A percentile compares a stretch with the other conserved stretches of the same genome.
Evolutionary conservation across 2,329 filamentous ascomycete species (phyloP).

Genomic region (Dothistroma pini): DNA sequence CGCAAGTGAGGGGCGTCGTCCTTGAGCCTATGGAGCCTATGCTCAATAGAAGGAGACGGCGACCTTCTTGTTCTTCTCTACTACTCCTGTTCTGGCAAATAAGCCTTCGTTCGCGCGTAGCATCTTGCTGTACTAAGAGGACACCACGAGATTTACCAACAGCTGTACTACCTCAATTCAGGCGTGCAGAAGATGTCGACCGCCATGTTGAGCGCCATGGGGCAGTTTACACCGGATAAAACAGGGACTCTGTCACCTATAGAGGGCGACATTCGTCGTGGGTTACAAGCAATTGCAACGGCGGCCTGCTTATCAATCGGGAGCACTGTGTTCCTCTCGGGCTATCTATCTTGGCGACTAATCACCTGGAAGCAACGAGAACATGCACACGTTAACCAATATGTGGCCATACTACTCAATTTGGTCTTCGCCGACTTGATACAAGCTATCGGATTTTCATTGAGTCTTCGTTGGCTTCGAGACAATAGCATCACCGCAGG

Average conservation of each 20-base stretch:
- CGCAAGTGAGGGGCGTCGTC: not conserved
- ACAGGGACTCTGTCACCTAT: conserved; percentile 19
- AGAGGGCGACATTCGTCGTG: conserved; percentile 18
- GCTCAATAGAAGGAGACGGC: not conserved
- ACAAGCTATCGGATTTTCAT: conserved; percentile 60
- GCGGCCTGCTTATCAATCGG: conserved; percentile 26
- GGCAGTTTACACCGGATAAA: not conserved
- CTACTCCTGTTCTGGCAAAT: not conserved
- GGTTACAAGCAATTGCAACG: conserved; percentile 23
- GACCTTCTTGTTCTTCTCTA: not conserved
- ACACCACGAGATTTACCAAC: not conserved
- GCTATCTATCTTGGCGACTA: conserved; percentile 28
- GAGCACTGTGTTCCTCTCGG: conserved; percentile 22
- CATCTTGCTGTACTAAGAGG: not conserved
- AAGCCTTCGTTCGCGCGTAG: not conserved
- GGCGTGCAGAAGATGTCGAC: not conserved
- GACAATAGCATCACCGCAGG: conserved; percentile 53
- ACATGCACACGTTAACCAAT: conserved; percentile 51
- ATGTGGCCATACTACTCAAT: conserved; percentile 65
- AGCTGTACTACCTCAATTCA: not conserved
- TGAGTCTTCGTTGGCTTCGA: conserved; percentile 57
- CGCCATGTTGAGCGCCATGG: not conserved
- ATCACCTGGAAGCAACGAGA: conserved; percentile 22
- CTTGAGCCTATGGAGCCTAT: not conserved
- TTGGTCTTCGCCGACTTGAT: conserved; percentile 64